These are phyloP conservation scores for Alternaria viburni DNA, from an alignment of 2,329 filamentous ascomycete species.

Conservation along the genomic window DNA sequence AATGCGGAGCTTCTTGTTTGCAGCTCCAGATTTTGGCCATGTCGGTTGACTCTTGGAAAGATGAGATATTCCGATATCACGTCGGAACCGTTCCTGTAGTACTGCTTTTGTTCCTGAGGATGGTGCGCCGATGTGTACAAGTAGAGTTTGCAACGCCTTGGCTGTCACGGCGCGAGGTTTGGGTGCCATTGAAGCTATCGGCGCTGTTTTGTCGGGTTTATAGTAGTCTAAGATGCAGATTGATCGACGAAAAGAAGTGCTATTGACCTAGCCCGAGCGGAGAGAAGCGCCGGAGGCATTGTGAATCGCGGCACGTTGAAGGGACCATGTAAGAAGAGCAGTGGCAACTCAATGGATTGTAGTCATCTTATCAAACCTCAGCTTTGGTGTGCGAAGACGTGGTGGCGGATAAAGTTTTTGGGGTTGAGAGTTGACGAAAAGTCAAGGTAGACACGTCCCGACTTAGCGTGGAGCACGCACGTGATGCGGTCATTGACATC, in stretches of 20 bases:
- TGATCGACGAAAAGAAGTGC: background rate
- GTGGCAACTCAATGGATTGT: background rate
- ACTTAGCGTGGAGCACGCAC: background rate
- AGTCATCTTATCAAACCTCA: background rate
- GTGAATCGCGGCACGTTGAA: background rate
- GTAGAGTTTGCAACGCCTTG: slow-evolving; percentile 63
- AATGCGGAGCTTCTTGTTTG: slow-evolving; percentile 52
- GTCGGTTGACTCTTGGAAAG: slow-evolving; percentile 2
- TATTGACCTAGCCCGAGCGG: background rate
- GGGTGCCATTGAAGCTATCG: slow-evolving; percentile 16
- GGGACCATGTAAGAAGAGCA: background rate
- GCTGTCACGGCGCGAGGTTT: slow-evolving; percentile 49
- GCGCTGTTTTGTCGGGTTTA: background rate
- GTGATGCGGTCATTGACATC: background rate
- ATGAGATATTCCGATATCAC: slow-evolving; percentile 36
- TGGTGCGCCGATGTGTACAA: slow-evolving; percentile 65
- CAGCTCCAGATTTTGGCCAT: background rate
- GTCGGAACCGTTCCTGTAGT: slow-evolving; percentile 59
- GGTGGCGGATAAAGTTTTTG: background rate
- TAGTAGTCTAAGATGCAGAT: background rate
- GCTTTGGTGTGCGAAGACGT: background rate
- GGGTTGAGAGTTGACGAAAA: background rate
- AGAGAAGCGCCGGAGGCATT: background rate
- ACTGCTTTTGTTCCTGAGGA: slow-evolving; percentile 65
- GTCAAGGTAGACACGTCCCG: background rate